phyloP scores from a whole-genome alignment of 1,139 yeast species.

The Blastobotrys aristatus region DNA sequence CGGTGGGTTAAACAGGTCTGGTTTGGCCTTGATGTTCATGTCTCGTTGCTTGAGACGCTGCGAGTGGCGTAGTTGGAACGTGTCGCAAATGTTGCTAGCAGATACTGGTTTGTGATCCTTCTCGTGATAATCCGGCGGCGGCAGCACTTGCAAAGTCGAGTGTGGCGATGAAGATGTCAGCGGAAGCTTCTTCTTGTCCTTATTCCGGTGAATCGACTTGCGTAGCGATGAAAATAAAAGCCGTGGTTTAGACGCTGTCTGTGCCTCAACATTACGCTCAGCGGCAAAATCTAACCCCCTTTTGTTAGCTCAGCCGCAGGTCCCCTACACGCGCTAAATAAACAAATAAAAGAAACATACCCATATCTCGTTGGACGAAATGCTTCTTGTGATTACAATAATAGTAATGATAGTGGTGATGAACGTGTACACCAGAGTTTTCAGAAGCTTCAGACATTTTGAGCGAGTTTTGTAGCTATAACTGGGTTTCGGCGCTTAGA shows the following conservation, averaged over 20 bases:
- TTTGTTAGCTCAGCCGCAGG: conserved; percentile 2
- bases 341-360: neutral
- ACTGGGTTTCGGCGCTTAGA: neutral
- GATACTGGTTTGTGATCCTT: neutral
- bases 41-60: neutral
- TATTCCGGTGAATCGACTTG: neutral
- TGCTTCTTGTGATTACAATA: conserved; percentile 12
- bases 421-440: conserved; percentile 9
- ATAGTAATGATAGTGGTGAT: conserved; percentile 15
- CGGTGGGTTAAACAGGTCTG: neutral
- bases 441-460: neutral
- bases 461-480: neutral
- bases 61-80: neutral
- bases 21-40: neutral
- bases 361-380: conserved; percentile 8
- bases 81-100: conserved; percentile 1
- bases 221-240: conserved; percentile 6
- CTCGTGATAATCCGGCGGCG: neutral
- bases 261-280: neutral
- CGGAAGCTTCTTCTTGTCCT: neutral
- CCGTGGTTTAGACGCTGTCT: conserved; percentile 2
- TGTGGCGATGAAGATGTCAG: neutral
- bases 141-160: neutral
- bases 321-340: too few species aligned
- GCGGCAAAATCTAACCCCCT: neutral